Percentiles rank a stretch among this genome's conserved stretches.
Conservation (phyloP, 257 asterid species). For the Petunia secreta region DNA sequence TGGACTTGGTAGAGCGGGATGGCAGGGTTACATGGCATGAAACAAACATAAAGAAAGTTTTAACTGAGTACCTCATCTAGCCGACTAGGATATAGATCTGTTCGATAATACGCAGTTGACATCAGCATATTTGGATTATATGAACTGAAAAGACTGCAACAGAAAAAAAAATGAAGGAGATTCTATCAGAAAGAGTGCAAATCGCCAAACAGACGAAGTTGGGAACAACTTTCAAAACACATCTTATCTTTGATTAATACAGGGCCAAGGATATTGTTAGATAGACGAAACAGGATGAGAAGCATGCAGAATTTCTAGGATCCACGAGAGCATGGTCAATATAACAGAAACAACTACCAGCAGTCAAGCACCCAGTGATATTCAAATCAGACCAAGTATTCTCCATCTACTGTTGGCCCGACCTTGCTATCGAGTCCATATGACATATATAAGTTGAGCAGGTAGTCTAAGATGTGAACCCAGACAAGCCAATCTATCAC, state of each 20-base stretch:
- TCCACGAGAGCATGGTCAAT: background rate
- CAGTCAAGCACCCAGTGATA: background rate
- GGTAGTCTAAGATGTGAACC: background rate
- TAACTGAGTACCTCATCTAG: slow-evolving; percentile 67
- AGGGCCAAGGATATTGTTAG: background rate
- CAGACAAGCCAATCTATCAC: background rate
- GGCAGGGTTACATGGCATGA: background rate
- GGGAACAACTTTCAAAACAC: background rate
- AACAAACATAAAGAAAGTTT: slow-evolving; percentile 29
- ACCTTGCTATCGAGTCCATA: background rate
- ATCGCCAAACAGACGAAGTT: background rate
- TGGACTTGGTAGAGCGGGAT: background rate
- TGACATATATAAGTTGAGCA: background rate
- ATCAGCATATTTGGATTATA: slow-evolving; percentile 74
- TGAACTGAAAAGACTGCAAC: slow-evolving; percentile 83
- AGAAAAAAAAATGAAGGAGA: background rate
- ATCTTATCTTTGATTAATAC: slow-evolving; percentile 11
- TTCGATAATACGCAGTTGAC: slow-evolving; percentile 90
- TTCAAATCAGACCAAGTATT: slow-evolving; percentile 1
- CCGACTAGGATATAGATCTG: slow-evolving; percentile 70
- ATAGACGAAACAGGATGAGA: background rate
- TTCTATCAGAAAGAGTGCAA: background rate
- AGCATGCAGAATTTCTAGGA: slow-evolving; percentile 8
- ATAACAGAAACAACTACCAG: background rate
- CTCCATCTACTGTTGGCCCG: background rate